Evolutionary conservation across 768 basidiomycete species (phyloP).

Genomic region (Lanmaoa rubissima): DNA sequence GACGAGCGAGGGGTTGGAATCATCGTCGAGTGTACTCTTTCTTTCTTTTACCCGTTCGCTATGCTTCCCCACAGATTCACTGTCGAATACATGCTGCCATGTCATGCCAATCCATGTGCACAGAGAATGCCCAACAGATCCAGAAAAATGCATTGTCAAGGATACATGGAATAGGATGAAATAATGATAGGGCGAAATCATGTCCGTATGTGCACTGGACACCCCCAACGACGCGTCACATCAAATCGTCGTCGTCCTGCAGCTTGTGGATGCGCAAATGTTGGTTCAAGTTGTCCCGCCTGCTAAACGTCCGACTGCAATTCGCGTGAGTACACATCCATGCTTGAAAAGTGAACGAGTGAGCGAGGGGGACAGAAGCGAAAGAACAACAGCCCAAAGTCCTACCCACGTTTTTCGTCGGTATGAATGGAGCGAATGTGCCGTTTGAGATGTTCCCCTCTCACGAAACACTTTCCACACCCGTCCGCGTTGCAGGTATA

Average conservation of each 20-base stretch:
- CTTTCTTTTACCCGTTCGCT: slow-evolving; percentile 1
- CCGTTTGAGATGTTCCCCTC: slow-evolving; percentile 79
- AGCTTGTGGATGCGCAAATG: slow-evolving; percentile 62
- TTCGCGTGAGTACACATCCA: slow-evolving; percentile 50
- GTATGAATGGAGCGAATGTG: slow-evolving; percentile 82
- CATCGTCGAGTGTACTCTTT: slow-evolving; percentile 17
- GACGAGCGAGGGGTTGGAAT: not conserved
- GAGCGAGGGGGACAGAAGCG: not conserved
- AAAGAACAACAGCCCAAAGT: not conserved
- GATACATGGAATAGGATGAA: slow-evolving; percentile 18
- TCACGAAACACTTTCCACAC: slow-evolving; percentile 77
- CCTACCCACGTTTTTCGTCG: slow-evolving; percentile 74
- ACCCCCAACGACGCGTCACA: not conserved
- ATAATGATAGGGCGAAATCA: slow-evolving; percentile 17
- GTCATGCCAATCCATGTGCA: not conserved
- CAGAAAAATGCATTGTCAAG: not conserved
- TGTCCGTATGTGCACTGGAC: not conserved
- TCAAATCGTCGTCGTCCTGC: slow-evolving; percentile 18
- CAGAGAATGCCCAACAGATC: not conserved
- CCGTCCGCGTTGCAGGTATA: slow-evolving; percentile 68
- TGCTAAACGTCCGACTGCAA: slow-evolving; percentile 70
- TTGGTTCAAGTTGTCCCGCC: slow-evolving; percentile 75
- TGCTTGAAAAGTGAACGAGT: slow-evolving; percentile 21
- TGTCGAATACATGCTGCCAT: slow-evolving; percentile 20
- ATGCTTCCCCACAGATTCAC: slow-evolving; percentile 6